Percentiles rank a stretch among this genome's conserved stretches.
These are phyloP conservation scores for Fomitiporia mediterranea DNA, from an alignment of 1,284 basidiomycete species.

Conservation along the genomic window DNA sequence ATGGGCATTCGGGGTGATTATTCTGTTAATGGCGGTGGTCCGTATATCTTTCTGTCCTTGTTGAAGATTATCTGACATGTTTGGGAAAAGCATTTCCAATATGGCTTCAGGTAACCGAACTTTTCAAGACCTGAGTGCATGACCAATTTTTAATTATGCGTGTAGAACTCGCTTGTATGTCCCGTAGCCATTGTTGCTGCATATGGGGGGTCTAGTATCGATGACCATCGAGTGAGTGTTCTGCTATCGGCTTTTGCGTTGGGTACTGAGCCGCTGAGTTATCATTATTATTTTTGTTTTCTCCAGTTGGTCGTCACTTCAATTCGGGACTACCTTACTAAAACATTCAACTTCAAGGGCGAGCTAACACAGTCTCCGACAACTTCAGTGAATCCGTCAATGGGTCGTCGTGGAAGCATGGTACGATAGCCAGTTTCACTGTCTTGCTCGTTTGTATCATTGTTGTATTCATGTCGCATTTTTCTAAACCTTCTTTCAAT, in stretches of 20 bases:
- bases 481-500: background rate
- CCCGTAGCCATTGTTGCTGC: slow-evolving; percentile 75
- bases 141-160: slow-evolving; percentile 18
- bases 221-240: slow-evolving; percentile 66
- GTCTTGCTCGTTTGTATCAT: background rate
- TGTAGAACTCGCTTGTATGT: slow-evolving; percentile 72
- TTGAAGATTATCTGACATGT: background rate
- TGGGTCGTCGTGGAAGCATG: slow-evolving; percentile 18
- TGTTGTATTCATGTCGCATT: slow-evolving; percentile 10
- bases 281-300: no score
- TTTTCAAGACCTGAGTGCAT: slow-evolving; percentile 8
- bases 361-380: slow-evolving; percentile 9
- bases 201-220: slow-evolving; percentile 75
- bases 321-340: slow-evolving; percentile 65
- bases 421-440: slow-evolving; percentile 17
- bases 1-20: slow-evolving; percentile 61
- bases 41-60: slow-evolving; percentile 26
- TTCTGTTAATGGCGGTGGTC: slow-evolving; percentile 70
- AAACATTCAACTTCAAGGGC: slow-evolving; percentile 36
- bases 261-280: background rate
- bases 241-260: background rate
- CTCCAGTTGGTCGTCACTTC: slow-evolving; percentile 58
- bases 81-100: slow-evolving; percentile 64
- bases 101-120: slow-evolving; percentile 62
- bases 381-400: slow-evolving; percentile 9